Conservation (phyloP, 306 rosid genomes). For the Lithocarpus polystachyus region DNA sequence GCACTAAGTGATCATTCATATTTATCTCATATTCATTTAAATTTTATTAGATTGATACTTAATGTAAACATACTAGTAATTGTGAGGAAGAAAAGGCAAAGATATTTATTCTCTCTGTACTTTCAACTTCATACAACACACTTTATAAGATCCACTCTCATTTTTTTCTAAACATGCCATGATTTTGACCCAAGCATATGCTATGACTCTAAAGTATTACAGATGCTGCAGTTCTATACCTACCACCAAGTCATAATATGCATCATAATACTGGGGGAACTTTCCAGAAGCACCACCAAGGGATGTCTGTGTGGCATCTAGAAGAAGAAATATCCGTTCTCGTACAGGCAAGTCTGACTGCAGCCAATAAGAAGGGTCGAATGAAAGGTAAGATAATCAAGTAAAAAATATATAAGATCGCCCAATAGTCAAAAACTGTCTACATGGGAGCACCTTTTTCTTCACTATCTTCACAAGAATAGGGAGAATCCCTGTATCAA, state of each 20-base stretch:
- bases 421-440: neutral
- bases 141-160: neutral
- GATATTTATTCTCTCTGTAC: neutral
- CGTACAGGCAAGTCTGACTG: slow-evolving; percentile 87
- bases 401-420: neutral
- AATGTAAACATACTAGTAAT: neutral
- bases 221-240: slow-evolving; percentile 26
- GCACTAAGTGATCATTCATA: neutral
- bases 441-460: slow-evolving; percentile 65
- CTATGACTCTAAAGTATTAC: neutral
- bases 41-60: neutral
- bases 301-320: slow-evolving; percentile 96
- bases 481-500: slow-evolving; percentile 71
- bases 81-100: neutral
- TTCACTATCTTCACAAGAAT: slow-evolving; percentile 86
- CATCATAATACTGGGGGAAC: slow-evolving; percentile 84
- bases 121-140: neutral
- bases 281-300: slow-evolving; percentile 97
- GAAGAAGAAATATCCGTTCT: slow-evolving; percentile 86
- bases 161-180: neutral
- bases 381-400: slow-evolving; percentile 2
- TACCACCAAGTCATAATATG: slow-evolving; percentile 94
- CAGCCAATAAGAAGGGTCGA: slow-evolving; percentile 25
- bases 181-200: slow-evolving; percentile 1
- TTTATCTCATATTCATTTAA: neutral